These are phyloP conservation scores for Dictyostelium firmibasis DNA, from an alignment of 78 protist species.

Conservation along the genomic window DNA sequence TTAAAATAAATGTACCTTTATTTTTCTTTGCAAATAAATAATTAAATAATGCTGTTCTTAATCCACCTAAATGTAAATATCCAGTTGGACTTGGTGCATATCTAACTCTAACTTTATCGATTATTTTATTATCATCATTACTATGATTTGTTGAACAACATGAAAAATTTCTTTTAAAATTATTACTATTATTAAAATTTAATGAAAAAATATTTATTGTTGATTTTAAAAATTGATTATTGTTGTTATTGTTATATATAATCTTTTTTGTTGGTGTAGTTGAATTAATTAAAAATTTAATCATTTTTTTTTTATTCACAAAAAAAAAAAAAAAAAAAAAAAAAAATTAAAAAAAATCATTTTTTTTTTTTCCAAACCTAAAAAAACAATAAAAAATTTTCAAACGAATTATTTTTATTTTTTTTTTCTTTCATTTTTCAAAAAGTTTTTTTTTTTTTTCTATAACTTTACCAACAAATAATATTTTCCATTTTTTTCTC, in stretches of 20 bases:
- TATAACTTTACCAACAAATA: too few species aligned
- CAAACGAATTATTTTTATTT: too few species aligned
- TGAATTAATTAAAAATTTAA: background rate
- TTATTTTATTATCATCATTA: background rate
- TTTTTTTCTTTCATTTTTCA: too few species aligned
- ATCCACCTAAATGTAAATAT: conserved; percentile 89
- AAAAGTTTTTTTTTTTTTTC: too few species aligned
- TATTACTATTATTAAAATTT: too few species aligned
- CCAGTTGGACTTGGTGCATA: conserved; percentile 96
- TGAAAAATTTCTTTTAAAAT: background rate
- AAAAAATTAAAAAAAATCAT: too few species aligned
- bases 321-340: background rate
- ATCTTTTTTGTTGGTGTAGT: background rate
- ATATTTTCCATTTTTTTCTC: too few species aligned
- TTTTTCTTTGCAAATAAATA: conserved; percentile 86
- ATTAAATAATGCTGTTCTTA: conserved; percentile 92
- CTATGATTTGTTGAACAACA: background rate
- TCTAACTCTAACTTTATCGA: conserved; percentile 71
- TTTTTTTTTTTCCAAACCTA: too few species aligned
- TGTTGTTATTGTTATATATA: background rate
- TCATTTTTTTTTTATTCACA: background rate
- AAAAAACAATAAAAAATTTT: too few species aligned
- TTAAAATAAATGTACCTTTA: conserved; percentile 80
- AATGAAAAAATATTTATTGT: background rate
- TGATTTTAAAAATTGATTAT: background rate